Evolutionary conservation across 441 rosid species (phyloP), one percentile per base, ranked within the genome.

Genomic region (Populus hybrid): DNA sequence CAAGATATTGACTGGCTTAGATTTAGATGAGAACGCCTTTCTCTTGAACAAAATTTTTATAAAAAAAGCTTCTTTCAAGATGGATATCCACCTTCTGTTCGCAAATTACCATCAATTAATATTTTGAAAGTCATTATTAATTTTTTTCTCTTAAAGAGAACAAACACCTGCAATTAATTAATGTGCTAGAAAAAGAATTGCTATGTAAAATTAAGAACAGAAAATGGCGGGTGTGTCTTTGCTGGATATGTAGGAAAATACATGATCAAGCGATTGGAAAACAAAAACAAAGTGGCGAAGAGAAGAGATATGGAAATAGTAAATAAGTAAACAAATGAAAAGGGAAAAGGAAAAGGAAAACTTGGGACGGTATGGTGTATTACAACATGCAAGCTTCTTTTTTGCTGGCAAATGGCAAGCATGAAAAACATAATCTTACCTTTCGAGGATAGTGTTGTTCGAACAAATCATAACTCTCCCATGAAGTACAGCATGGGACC

Each of bases 401-500:
- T 53, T 53, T 2, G 61, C 61, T 53, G 21, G n/a, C 61, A 18
- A 5, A 53, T 16, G n/a, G 21, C 61, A 53, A 18, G 61, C 61
- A 53, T 16, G n/a, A 53, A 16, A 46, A 46, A 46, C 57, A 46
- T 4, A 14, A 5, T 46, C 3, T 14, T 46, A 46, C 57, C 57
- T 70, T 36, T 26, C 23, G 34, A 73, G 46, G 76, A 30, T 70
- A 16, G 14, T 46, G 57, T 18, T 26, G 59, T 40, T 73, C 53
- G 8, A 23, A 30, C 57, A 67, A 40, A 38, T 38, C 9, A 26
- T 50, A 77, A 67, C 65, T 32, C 23, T 72, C 75, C 63, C 72
- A 10, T 32, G 81, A 42, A 67, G 30, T 42, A 40, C 70, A 78
- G 66, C 20, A 30, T 34, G 24, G 68, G 65, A 40, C 50, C 50